These are phyloP conservation scores for Penicillium flavigenum DNA, from an alignment of 495 filamentous ascomycete genomes.

Conservation along the genomic window DNA sequence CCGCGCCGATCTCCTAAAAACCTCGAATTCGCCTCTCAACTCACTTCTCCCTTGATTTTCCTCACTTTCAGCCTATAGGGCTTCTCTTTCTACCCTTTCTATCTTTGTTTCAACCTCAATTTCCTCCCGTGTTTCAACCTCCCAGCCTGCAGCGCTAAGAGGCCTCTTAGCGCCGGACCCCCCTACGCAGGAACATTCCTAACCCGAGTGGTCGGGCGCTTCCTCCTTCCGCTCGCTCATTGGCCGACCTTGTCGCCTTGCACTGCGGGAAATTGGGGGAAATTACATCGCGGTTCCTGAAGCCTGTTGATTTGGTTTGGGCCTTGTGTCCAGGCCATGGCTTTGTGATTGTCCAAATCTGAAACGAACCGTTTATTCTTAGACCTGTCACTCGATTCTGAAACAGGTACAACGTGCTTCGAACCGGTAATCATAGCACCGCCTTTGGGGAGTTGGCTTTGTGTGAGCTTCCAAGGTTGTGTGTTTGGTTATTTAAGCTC, in stretches of 20 bases:
- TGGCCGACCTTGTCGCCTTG: slow-evolving; percentile 26
- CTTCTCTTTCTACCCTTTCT: background rate
- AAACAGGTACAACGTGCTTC: slow-evolving; percentile 25
- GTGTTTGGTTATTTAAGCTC: slow-evolving; percentile 10
- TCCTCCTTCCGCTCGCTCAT: slow-evolving; percentile 18
- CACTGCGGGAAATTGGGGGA: slow-evolving; percentile 17
- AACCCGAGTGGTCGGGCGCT: slow-evolving; percentile 24
- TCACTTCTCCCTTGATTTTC: background rate
- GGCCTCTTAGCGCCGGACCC: slow-evolving; percentile 23
- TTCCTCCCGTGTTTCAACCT: slow-evolving; percentile 2
- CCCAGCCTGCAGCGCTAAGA: slow-evolving; percentile 1
- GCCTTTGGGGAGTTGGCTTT: slow-evolving; percentile 14
- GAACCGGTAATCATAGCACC: slow-evolving; percentile 29
- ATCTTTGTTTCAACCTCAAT: background rate
- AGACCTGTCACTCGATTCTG: slow-evolving; percentile 28
- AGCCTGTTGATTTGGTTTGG: slow-evolving; percentile 14
- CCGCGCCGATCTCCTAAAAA: slow-evolving; percentile 32
- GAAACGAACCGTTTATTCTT: slow-evolving; percentile 28
- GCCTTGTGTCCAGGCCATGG: slow-evolving; percentile 16
- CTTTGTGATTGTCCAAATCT: slow-evolving; percentile 17
- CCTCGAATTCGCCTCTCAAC: slow-evolving; percentile 8
- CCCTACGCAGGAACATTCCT: slow-evolving; percentile 18
- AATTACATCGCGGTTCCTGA: slow-evolving; percentile 31
- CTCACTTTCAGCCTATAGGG: background rate
- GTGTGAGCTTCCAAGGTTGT: background rate